Evolutionary conservation across 805 yeast species (phyloP), one percentile per base, ranked within the genome.

Genomic region (Candida anglica): DNA sequence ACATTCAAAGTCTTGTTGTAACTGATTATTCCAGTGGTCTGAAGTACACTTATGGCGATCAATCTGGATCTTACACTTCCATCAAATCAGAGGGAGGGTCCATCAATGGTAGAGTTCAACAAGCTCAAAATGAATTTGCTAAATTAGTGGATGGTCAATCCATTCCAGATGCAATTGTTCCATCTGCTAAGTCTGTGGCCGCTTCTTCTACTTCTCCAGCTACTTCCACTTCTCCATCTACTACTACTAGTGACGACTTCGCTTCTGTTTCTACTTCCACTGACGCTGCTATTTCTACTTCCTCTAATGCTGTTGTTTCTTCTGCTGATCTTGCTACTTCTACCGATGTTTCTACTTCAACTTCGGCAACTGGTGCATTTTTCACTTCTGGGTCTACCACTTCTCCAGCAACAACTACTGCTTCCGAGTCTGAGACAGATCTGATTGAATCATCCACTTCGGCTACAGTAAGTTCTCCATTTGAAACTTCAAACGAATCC

Each of bases 1-100:
- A 67, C 43, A 69, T 88, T 44, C 65, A 79, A 49, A 63, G 70
- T 3, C 50, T 86, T 27, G 54, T 69, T 19, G 81, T 85, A n/a
- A 65, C 78, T 16, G 88, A 82, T 57, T 82, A 80, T 51, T 81
- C 87, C 1, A 63, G 78, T 15, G 91, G 89, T 32, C 46, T 63
- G 2, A 64, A 69, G 40, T 82, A 82, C 53, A 46, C 61, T 21
- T 81, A 81, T 50, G 48, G 63, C 34, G 85, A 73, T 46, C 53
- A 63, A 18, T 48, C 76, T 10, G 91, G 89, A 34, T 46, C 55
- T 21, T 79, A 81, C 79, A 52, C 64, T 30, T 78, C 85, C 6
- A 80, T 81, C 40, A 47, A 64, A 27, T 75, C 86, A 15, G 56
- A 57, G 21, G 71, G 63, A 52, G 88, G 88, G 43, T 50, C 60